Conservation (phyloP, 2,329 filamentous ascomycete genomes). For the Zymoseptoria ardabiliae region DNA sequence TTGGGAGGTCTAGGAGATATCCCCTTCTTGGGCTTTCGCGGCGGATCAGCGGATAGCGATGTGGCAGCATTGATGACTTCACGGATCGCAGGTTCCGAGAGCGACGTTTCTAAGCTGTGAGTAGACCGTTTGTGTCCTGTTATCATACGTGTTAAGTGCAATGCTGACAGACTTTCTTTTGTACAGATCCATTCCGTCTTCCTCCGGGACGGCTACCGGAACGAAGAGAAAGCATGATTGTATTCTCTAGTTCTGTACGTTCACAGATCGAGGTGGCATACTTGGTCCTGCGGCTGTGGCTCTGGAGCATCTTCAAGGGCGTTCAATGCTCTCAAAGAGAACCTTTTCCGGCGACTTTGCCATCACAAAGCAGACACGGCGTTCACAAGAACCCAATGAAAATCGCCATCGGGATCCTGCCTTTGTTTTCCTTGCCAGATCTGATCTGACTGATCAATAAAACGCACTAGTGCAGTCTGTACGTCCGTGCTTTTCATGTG, state of each 20-base stretch:
- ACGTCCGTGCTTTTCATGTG: background rate
- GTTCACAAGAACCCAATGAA: no score
- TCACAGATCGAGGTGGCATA: no score
- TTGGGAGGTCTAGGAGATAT: background rate
- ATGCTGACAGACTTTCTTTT: background rate
- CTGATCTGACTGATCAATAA: background rate
- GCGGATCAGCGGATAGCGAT: background rate
- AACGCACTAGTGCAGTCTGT: background rate
- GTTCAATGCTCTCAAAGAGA: no score
- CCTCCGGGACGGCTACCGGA: no score
- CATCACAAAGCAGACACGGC: no score
- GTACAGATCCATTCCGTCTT: background rate
- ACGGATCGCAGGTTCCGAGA: background rate
- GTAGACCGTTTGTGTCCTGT: no score
- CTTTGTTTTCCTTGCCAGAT: background rate
- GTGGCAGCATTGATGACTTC: background rate
- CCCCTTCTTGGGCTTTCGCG: background rate
- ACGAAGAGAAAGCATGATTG: no score
- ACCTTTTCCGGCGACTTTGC: no score
- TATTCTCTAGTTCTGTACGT: no score
- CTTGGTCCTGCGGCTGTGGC: no score
- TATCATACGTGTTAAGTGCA: no score
- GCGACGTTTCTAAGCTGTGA: background rate
- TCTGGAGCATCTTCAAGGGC: no score
- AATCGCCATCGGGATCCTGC: background rate